phyloP scores from a whole-genome alignment of 306 rosid species.

The Luffa aegyptiaca region DNA sequence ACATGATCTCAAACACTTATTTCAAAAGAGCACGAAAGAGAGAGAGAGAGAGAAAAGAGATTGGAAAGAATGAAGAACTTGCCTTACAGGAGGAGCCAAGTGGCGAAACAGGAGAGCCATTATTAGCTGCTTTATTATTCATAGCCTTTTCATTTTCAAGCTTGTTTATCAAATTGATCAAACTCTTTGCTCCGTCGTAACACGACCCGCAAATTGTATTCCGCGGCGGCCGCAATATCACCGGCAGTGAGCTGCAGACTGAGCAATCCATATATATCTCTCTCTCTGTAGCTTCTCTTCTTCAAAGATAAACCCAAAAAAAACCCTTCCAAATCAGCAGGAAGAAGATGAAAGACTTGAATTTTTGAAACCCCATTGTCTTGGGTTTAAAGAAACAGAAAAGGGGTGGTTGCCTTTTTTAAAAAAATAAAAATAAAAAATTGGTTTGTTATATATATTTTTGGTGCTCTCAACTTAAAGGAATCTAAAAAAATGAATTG shows the following conservation, averaged over 20 bases:
- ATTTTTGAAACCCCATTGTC: background rate
- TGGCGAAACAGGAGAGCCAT: background rate
- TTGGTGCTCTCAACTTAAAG: background rate
- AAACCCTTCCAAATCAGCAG: background rate
- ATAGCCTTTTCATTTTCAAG: slow-evolving; percentile 27
- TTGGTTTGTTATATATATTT: background rate
- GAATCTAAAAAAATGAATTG: background rate
- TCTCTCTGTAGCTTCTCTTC: too few species aligned
- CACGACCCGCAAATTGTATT: slow-evolving; percentile 67
- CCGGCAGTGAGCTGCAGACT: slow-evolving; percentile 63
- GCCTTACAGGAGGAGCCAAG: slow-evolving; percentile 41
- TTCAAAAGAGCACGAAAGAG: too few species aligned
- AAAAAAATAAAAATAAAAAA: background rate
- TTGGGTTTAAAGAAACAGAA: background rate
- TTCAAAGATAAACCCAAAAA: background rate
- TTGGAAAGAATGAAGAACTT: slow-evolving; percentile 18
- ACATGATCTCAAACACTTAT: background rate
- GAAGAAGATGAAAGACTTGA: background rate
- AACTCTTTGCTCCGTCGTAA: slow-evolving; percentile 63
- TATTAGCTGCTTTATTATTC: background rate
- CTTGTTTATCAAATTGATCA: slow-evolving; percentile 38
- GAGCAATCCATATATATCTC: slow-evolving; percentile 54
- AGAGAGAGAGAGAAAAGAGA: background rate
- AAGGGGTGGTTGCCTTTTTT: background rate
- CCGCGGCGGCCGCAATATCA: slow-evolving; percentile 71